phyloP scores from a whole-genome alignment of 2,329 filamentous ascomycete species.

The Penicillium digitatum region DNA sequence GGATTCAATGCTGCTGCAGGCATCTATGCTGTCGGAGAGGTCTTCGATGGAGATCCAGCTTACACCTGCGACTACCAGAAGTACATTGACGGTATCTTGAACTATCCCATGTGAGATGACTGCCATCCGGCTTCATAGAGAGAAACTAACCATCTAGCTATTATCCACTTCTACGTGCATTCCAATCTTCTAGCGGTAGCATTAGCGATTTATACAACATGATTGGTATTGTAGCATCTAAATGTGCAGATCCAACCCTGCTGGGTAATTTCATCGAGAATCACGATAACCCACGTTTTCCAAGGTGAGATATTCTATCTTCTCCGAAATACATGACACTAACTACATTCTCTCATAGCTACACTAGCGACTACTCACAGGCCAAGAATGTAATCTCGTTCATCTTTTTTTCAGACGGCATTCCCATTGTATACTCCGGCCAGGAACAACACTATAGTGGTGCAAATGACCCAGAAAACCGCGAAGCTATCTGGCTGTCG shows the following conservation, averaged over 20 bases:
- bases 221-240: constrained; percentile 32
- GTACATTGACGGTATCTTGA: constrained; percentile 46
- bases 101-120: constrained; percentile 43
- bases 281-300: constrained; percentile 58
- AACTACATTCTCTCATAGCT: constrained; percentile 7
- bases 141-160: constrained; percentile 47
- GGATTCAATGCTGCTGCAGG: constrained; percentile 41
- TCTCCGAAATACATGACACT: not conserved
- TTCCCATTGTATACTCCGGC: constrained; percentile 65
- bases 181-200: constrained; percentile 33
- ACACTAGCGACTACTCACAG: constrained; percentile 39
- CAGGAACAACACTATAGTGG: constrained; percentile 61
- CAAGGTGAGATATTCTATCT: constrained; percentile 25
- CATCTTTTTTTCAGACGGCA: constrained; percentile 56
- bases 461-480: constrained; percentile 48
- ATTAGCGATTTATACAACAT: constrained; percentile 35
- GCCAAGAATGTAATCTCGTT: constrained; percentile 62
- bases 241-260: constrained; percentile 45
- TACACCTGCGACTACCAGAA: constrained; percentile 47
- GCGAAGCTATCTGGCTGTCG: constrained; percentile 58
- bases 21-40: constrained; percentile 50
- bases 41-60: constrained; percentile 40
- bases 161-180: constrained; percentile 36
- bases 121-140: constrained; percentile 32
- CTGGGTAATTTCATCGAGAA: constrained; percentile 59